Base-by-base conservation (phyloP, 2,329 filamentous ascomycete species). In the Aspergillus ibericus region DNA sequence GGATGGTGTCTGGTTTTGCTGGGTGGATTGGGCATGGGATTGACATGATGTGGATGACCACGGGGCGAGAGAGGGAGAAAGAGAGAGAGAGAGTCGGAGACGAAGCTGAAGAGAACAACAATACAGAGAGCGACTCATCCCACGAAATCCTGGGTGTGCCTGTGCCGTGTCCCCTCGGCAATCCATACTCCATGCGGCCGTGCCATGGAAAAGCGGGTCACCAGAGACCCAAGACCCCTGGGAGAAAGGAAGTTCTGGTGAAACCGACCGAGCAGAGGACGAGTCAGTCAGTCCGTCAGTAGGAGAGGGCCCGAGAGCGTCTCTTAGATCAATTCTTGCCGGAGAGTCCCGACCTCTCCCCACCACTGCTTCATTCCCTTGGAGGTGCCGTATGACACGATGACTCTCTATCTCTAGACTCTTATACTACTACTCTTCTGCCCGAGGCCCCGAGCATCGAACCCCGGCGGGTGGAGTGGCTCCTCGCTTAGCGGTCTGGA, bases 1-100 rank as follows among this genome's bases (percentile, higher is more conserved):
- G 36, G 18, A 40, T 42, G 22, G 27, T 29, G 35, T 48, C 27
- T 48, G 27, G 44, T 25, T 48, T 48, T 48, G 44, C 36, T 3
- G 49, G 22, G 35, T 25, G 27, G 38, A 38, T 44, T 53, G 51
- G 29, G 29, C 6, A 44, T 44, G 51, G 51, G 36, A 53, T 15
- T 22, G 36, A 44, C 36, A 42, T 29, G 51, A 53, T 44, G 51
- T 20, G 44, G 51, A 53, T 53, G 51, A 53, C 25, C 51, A 38
- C 44, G 35, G 25, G n/a, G 50, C 15, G 36, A 53, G 35, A 16
- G 44, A 32, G 27, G n/a, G n/a, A n/a, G n/a, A n/a, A n/a, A 29
- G 27, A 29, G 29, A 32, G 7, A 1, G 29, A 32, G 29, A 32
- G 29, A 18, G 36, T 18, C 18, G 36, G 10, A 18, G 36, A 40